phyloP scores from a whole-genome alignment of 305 asterid genomes.

The Salvia sclarea region DNA sequence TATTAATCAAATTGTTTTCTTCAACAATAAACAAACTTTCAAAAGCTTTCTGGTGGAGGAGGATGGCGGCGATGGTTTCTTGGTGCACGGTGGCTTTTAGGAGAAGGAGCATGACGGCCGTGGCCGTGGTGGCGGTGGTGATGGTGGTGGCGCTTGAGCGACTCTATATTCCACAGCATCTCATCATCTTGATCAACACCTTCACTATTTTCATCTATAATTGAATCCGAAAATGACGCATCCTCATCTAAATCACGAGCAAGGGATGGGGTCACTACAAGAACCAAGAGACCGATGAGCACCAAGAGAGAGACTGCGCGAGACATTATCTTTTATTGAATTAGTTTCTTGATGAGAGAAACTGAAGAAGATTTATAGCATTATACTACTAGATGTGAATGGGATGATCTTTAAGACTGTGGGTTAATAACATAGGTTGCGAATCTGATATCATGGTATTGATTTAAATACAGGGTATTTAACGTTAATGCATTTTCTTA shows the following conservation, averaged over 20 bases:
- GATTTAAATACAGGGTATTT: not conserved
- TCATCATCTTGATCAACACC: not conserved
- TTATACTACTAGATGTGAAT: not conserved
- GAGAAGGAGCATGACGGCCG: not conserved
- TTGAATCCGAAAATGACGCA: not conserved
- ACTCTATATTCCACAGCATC: not conserved
- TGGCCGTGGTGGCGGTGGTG: not conserved
- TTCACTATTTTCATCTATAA: not conserved
- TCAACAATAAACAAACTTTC: too few relatives aligned
- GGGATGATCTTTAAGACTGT: not conserved
- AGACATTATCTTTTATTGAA: not conserved
- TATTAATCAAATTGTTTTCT: too few relatives aligned
- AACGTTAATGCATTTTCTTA: too few relatives aligned
- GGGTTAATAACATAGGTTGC: not conserved
- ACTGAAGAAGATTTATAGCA: not conserved
- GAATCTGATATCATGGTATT: not conserved
- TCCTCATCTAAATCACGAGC: not conserved
- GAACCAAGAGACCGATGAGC: not conserved
- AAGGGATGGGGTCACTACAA: not conserved
- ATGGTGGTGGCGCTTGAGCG: not conserved
- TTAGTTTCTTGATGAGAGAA: not conserved
- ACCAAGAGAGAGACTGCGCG: not conserved
- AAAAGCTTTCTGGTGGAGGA: not conserved
- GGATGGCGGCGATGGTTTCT: not conserved
- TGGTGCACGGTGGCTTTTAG: too few relatives aligned